phyloP scores from a whole-genome alignment of 1,284 basidiomycete species.

The Pseudozyma flocculosa region DNA sequence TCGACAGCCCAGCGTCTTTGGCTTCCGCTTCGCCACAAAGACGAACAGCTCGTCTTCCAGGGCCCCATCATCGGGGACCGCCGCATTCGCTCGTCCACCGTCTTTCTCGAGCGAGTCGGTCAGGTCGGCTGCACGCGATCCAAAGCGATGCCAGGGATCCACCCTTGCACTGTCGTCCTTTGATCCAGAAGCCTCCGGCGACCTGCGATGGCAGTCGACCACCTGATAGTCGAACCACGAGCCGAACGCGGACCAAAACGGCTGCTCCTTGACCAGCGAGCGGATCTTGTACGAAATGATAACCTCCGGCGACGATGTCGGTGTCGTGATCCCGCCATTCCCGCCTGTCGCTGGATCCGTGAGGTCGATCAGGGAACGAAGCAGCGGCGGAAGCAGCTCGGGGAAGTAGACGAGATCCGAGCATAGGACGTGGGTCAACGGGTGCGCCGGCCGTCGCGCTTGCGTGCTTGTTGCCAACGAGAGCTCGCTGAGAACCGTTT shows the following conservation, averaged over 20 bases:
- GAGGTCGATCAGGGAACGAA: slow-evolving; percentile 47
- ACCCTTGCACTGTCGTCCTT: not conserved
- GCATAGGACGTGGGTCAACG: slow-evolving; percentile 49
- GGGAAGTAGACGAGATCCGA: slow-evolving; percentile 57
- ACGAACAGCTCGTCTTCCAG: slow-evolving; percentile 42
- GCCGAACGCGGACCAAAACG: slow-evolving; percentile 79
- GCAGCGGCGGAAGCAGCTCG: slow-evolving; percentile 48
- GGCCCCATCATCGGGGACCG: slow-evolving; percentile 1
- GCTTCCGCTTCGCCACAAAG: slow-evolving; percentile 39
- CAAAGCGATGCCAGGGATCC: slow-evolving; percentile 20
- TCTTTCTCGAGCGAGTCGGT: slow-evolving; percentile 17
- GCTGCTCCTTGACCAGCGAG: slow-evolving; percentile 72
- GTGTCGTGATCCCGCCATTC: not conserved
- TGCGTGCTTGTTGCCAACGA: not conserved
- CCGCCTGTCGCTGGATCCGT: slow-evolving; percentile 11
- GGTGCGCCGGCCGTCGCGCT: slow-evolving; percentile 2
- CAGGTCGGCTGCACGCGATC: slow-evolving; percentile 11
- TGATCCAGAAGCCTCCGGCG: slow-evolving; percentile 4
- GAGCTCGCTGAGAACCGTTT: slow-evolving; percentile 11
- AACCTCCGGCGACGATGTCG: slow-evolving; percentile 18
- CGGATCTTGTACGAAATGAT: slow-evolving; percentile 68
- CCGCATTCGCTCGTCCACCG: too few species aligned
- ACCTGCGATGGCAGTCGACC: slow-evolving; percentile 58
- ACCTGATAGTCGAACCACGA: slow-evolving; percentile 75
- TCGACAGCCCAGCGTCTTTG: slow-evolving; percentile 22